Conservation (phyloP, 2,329 filamentous ascomycete genomes). For the Tympanopsis confertula region DNA sequence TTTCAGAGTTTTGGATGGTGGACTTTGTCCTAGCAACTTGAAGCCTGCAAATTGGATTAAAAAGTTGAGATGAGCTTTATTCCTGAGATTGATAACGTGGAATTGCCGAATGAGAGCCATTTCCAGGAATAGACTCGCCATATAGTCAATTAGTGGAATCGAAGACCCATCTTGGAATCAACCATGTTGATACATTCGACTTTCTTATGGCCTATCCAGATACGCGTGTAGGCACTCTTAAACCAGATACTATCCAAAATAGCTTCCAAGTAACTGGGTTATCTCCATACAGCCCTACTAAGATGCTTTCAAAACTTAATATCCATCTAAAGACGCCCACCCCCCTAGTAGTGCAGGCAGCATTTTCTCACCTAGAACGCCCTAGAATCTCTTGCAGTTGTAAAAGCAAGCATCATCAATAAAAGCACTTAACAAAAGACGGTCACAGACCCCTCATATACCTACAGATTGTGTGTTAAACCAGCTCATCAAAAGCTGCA, state of each 20-base stretch:
- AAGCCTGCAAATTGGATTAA: too few relatives aligned
- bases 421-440: background rate
- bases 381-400: background rate
- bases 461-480: background rate
- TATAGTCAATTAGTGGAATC: background rate
- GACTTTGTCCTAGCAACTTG: too few relatives aligned
- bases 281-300: background rate
- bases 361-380: background rate
- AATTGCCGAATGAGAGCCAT: too few relatives aligned
- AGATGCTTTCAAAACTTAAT: background rate
- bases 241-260: background rate
- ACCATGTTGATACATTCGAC: background rate
- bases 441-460: background rate
- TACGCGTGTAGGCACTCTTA: background rate
- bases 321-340: background rate
- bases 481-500: background rate
- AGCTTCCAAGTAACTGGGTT: background rate
- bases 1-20: too few relatives aligned
- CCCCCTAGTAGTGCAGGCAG: background rate
- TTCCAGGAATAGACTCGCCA: background rate
- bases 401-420: background rate
- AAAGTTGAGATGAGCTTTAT: too few relatives aligned
- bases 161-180: background rate
- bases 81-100: too few relatives aligned
- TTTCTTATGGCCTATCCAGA: background rate